phyloP scores from a whole-genome alignment of 192 early-diverging fungal species.

The Mycoemilia scoparia region DNA sequence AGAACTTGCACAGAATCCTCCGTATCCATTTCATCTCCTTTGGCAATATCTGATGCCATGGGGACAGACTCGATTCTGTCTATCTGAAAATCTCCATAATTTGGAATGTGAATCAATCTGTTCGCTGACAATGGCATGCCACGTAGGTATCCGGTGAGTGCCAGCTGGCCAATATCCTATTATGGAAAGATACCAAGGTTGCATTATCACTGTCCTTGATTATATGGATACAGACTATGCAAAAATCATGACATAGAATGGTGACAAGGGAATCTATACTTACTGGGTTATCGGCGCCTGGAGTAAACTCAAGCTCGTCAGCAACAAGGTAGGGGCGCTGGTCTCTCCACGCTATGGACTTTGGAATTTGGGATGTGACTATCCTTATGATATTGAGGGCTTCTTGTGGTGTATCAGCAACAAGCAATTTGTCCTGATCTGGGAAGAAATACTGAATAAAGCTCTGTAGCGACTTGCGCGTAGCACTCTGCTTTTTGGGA shows the following conservation, averaged over 20 bases:
- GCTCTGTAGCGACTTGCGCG: conserved; percentile 68
- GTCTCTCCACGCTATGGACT: conserved; percentile 71
- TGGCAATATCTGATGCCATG: conserved; percentile 9
- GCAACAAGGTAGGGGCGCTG: conserved; percentile 71
- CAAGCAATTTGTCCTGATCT: conserved; percentile 50
- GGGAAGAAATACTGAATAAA: conserved; percentile 84
- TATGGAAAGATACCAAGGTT: too few species aligned
- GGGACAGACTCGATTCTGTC: conserved; percentile 32
- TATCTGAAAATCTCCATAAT: conserved; percentile 90
- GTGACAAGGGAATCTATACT: neutral
- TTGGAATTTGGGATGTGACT: conserved; percentile 60
- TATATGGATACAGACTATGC: too few species aligned
- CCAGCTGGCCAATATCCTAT: conserved; percentile 39
- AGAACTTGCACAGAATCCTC: conserved; percentile 29
- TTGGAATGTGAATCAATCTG: conserved; percentile 76
- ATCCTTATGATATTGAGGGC: conserved; percentile 48
- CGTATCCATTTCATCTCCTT: conserved; percentile 19
- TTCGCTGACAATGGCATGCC: conserved; percentile 78
- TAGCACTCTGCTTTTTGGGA: conserved; percentile 45
- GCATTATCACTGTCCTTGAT: too few species aligned
- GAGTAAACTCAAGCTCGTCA: conserved; percentile 52
- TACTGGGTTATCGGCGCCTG: conserved; percentile 26
- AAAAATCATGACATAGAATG: neutral
- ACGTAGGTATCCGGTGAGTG: conserved; percentile 71
- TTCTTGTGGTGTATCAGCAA: conserved; percentile 39